Conservation (phyloP, 331 rosid genomes). For the Rhamnella rubrinervis region DNA sequence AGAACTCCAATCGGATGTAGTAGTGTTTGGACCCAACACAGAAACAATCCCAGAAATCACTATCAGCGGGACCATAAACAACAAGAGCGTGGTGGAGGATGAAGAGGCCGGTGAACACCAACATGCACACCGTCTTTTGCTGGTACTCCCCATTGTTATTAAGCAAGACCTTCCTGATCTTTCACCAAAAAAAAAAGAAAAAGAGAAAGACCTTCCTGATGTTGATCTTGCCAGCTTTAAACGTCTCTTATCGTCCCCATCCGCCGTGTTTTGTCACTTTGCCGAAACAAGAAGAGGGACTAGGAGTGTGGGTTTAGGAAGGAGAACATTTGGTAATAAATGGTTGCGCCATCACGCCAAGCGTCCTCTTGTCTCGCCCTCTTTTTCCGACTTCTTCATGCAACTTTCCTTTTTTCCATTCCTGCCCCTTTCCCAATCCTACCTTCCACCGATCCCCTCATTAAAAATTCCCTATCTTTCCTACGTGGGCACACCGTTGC, state of each 20-base stretch:
- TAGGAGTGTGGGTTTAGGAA: slow-evolving; percentile 15
- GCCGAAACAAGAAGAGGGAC: slow-evolving; percentile 17
- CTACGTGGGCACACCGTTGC: no score
- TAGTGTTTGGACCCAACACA: slow-evolving; percentile 47
- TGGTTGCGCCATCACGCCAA: slow-evolving; percentile 52
- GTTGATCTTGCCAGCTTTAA: neutral
- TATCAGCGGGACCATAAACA: slow-evolving; percentile 51
- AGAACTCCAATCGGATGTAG: slow-evolving; percentile 29
- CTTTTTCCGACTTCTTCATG: slow-evolving; percentile 55
- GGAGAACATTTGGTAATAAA: slow-evolving; percentile 47
- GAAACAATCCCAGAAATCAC: slow-evolving; percentile 52
- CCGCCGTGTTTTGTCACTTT: neutral
- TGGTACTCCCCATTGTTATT: slow-evolving; percentile 17
- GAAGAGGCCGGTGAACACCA: slow-evolving; percentile 17
- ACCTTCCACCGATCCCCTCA: no score
- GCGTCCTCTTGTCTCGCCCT: slow-evolving; percentile 44
- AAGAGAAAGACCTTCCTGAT: no score
- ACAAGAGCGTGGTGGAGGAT: slow-evolving; percentile 39
- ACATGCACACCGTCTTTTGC: slow-evolving; percentile 25
- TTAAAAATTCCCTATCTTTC: no score
- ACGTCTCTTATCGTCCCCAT: no score
- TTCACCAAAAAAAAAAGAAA: no score
- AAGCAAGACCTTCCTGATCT: no score
- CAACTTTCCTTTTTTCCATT: slow-evolving; percentile 34
- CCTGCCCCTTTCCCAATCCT: neutral